Evolutionary conservation across 140 eudicot genomes (phyloP), one percentile per base, ranked within the genome.

Genomic region (Oenanthe javanica): DNA sequence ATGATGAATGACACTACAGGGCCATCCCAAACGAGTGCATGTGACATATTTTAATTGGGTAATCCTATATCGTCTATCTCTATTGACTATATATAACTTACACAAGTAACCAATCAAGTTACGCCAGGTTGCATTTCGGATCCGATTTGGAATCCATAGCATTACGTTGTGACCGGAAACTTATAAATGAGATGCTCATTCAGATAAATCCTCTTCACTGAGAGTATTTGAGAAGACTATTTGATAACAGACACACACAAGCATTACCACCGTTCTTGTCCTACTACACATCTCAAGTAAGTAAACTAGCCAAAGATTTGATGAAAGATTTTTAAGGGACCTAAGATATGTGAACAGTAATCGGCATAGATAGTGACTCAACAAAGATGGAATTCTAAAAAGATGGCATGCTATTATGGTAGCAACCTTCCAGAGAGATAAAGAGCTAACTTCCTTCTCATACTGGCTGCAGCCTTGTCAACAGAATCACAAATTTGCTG

Each of bases 371-470:
- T 46, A 50, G 15, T 47, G 40, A 45, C 51, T 19, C 14, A 15
- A 46, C 0, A 21, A 75, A 12, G 61, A 75, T 18, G 16, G 25
- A 73, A 0, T 43, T 19, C 77, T 14, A 10, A 23, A 45, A 11
- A 45, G 52, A 73, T 48, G 59, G 1, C 59, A 23, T 48, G n/a
- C 46, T 8, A 1, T 54, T 63, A 86, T 73, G 84, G 74, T 19
- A 73, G 85, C 79, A 49, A 69, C 50, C 63, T 86, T 47, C 82
- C 85, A 43, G 84, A 85, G 63, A 89, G 79, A 83, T 92, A 83
- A 80, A 64, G 80, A 55, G 87, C 81, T 38, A 92, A 81, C 78
- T 89, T 85, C 69, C 88, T 86, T 70, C 97, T 89, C 79, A 81
- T 55, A 59, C 52, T 46, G 1, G 81, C 67, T 75, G 89, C 97